phyloP scores from a whole-genome alignment of 108 stramenopile genomes.

The Nitzschia palea region DNA sequence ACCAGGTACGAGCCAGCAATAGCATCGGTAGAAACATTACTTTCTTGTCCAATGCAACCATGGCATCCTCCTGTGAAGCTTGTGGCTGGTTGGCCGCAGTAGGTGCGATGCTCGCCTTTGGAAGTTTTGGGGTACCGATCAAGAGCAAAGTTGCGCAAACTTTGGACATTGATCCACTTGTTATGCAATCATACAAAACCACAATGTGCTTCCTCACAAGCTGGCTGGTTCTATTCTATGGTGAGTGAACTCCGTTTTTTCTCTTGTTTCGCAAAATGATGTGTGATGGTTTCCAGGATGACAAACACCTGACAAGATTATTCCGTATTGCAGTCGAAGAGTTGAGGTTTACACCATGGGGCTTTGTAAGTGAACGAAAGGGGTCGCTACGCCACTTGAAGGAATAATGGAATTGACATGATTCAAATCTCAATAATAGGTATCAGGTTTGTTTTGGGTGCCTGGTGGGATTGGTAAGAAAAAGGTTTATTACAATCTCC shows the following conservation, averaged over 20 bases:
- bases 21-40: too few relatives aligned
- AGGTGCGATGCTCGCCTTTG: slow-evolving; percentile 64
- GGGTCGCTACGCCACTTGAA: too few relatives aligned
- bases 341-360: slow-evolving; percentile 72
- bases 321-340: slow-evolving; percentile 31
- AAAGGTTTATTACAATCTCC: too few relatives aligned
- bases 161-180: slow-evolving; percentile 80
- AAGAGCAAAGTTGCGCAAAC: slow-evolving; percentile 56
- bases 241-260: slow-evolving; percentile 2
- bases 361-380: slow-evolving; percentile 66
- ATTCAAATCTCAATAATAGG: slow-evolving; percentile 3
- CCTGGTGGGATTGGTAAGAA: slow-evolving; percentile 54
- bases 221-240: slow-evolving; percentile 44
- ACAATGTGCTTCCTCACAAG: slow-evolving; percentile 71
- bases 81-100: slow-evolving; percentile 64
- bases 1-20: too few relatives aligned
- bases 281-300: neutral
- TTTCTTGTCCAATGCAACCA: neutral
- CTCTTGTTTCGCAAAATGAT: neutral
- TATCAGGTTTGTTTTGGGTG: slow-evolving; percentile 71
- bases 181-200: slow-evolving; percentile 89
- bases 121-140: slow-evolving; percentile 85
- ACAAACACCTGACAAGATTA: neutral
- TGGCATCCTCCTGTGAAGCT: slow-evolving; percentile 26
- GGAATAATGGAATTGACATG: too few relatives aligned